Base-by-base conservation (phyloP, 164 flowering plant species). In the Macadamia tetraphylla region DNA sequence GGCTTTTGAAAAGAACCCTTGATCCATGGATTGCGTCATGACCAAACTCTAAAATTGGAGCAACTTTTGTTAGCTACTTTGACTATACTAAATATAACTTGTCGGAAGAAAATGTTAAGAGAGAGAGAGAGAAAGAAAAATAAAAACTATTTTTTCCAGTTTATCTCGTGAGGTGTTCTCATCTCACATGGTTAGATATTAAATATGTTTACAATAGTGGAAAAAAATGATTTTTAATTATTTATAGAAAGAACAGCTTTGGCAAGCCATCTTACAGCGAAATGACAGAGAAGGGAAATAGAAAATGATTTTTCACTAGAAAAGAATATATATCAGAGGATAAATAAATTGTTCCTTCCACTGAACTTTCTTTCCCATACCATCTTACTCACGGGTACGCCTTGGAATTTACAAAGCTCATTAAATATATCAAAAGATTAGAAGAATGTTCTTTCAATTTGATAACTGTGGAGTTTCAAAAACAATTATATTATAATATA, bases 351-450 rank as follows among this genome's bases (percentile, higher is more conserved):
- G 67, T 74, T 71, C 73, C 65, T 46, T 67, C 40, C 40, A 35
- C 40, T 35, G 31, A 35, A 70, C 69, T 44, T 68, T 58, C 66
- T 69, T 68, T 68, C 75, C 73, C 70, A 68, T 65, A 55, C 62
- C 60, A 60, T 65, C 76, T 65, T 48, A 74, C 74, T 81, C 84
- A 78, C 81, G 81, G 78, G 81, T 42, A 32, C 62, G 76, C 81
- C 53, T 78, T 76, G 81, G 73, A 76, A 66, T 70, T 18, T 59
- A 51, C 58, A 53, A 63, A 77, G 23, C 59, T 63, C 60, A 63
- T 17, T 8, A 51, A n/a, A 15, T 51, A 48, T 51, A 52, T 62
- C 35, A 62, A 69, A 52, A 62, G 63, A 69, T 60, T 69, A 62
- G 53, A 71, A 51, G 80, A 73, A 73, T 73, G 76, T 77, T 71